These are phyloP conservation scores for Akanthomyces muscarius DNA, from an alignment of 2,329 filamentous ascomycete species.

Conservation along the genomic window DNA sequence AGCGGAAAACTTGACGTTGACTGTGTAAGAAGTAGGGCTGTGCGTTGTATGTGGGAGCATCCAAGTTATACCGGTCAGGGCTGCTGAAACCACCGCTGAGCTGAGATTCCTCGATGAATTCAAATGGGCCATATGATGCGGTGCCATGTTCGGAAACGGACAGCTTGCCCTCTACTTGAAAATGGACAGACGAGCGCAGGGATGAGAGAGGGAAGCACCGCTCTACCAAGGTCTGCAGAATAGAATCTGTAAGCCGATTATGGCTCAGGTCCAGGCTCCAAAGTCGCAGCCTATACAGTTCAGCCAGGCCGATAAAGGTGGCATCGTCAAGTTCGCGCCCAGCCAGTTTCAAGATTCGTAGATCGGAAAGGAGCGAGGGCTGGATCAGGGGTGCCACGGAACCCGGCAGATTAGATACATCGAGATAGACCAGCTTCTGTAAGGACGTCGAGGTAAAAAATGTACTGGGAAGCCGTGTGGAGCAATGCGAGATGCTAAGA, in stretches of 20 bases:
- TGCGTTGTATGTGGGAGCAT: conserved; percentile 41
- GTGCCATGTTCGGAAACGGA: conserved; percentile 28
- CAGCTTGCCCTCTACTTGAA: conserved; percentile 45
- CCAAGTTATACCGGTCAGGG: conserved; percentile 44
- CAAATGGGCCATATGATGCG: conserved; percentile 37
- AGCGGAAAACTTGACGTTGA: conserved; percentile 28
- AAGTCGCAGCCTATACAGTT: conserved; percentile 37
- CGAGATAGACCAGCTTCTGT: conserved; percentile 46
- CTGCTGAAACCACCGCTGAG: conserved; percentile 43
- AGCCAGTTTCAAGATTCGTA: conserved; percentile 50
- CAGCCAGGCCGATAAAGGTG: conserved; percentile 27
- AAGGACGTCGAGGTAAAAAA: conserved; percentile 39
- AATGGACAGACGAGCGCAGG: conserved; percentile 36
- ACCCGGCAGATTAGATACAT: conserved; percentile 47
- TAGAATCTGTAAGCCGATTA: conserved; percentile 49
- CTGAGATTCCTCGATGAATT: conserved; percentile 45
- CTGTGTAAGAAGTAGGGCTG: conserved; percentile 22
- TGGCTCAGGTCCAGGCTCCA: conserved; percentile 55
- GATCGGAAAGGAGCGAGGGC: conserved; percentile 36
- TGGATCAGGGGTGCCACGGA: conserved; percentile 37
- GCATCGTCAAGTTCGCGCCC: conserved; percentile 44
- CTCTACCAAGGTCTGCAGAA: conserved; percentile 30
- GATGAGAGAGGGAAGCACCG: conserved; percentile 31
- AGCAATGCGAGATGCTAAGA: conserved; percentile 43
- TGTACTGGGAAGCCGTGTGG: conserved; percentile 35